phyloP scores from a whole-genome alignment of 352 stramenopile species.

The Pythium dissotocum region DNA sequence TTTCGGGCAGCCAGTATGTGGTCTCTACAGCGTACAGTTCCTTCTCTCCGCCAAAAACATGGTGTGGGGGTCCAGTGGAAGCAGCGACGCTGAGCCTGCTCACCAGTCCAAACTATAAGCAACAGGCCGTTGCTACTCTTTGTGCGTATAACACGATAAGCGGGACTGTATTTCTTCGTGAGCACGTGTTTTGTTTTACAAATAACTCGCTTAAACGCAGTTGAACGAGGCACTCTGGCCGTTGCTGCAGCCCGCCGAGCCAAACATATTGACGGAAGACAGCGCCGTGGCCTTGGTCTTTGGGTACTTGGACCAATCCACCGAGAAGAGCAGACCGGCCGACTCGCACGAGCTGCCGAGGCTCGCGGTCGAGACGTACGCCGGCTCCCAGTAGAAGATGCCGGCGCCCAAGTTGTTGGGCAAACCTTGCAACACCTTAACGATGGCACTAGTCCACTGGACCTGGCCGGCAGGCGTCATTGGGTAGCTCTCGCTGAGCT shows the following conservation, averaged over 20 bases:
- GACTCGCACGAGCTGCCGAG: background rate
- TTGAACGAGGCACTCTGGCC: background rate
- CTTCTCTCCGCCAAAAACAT: background rate
- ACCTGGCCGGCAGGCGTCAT: background rate
- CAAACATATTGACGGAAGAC: background rate
- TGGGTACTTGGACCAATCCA: background rate
- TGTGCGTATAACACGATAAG: too few species aligned
- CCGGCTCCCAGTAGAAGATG: background rate
- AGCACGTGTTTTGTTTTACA: too few species aligned
- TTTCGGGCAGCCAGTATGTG: background rate
- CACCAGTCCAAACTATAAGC: background rate
- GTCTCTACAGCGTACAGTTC: background rate
- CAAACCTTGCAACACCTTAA: background rate
- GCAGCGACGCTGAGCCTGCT: background rate
- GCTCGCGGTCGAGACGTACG: background rate
- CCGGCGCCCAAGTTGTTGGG: background rate
- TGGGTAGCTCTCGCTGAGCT: background rate
- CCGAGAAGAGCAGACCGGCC: background rate
- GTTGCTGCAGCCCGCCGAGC: background rate
- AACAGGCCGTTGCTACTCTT: too few species aligned
- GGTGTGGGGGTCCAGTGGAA: background rate
- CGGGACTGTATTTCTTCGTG: too few species aligned
- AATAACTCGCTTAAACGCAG: background rate
- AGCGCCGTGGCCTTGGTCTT: slow-evolving; percentile 1
- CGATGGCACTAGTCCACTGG: background rate